These are phyloP conservation scores for Diatrype stigma DNA, from an alignment of 2,329 filamentous ascomycete species.

Conservation along the genomic window DNA sequence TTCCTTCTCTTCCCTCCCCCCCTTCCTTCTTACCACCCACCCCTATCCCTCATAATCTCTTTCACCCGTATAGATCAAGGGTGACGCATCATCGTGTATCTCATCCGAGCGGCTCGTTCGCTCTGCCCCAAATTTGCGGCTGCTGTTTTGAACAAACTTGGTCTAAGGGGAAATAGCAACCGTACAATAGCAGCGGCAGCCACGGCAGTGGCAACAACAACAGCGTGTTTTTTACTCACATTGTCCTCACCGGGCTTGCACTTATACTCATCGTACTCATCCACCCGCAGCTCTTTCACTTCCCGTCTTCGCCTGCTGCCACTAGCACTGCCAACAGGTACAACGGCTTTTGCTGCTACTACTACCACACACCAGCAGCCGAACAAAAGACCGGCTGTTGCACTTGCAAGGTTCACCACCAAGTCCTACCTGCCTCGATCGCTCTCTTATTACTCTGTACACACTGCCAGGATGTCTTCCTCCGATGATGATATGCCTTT, in stretches of 20 bases:
- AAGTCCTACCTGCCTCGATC: neutral
- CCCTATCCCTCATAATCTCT: conserved; percentile 12
- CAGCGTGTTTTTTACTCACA: neutral
- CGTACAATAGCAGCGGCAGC: neutral
- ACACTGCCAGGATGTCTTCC: conserved; percentile 43
- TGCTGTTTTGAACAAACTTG: conserved; percentile 2
- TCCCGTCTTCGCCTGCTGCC: neutral
- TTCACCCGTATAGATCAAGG: conserved; percentile 17
- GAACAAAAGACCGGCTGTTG: neutral
- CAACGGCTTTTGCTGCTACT: neutral
- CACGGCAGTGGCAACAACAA: neutral
- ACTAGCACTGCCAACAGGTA: neutral
- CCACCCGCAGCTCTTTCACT: neutral
- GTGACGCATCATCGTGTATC: conserved; percentile 26
- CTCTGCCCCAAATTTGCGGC: conserved; percentile 3
- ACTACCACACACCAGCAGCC: neutral
- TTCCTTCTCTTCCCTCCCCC: conserved; percentile 19
- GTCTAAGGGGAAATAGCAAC: neutral
- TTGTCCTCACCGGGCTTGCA: neutral
- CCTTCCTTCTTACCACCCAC: conserved; percentile 27
- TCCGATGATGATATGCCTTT: conserved; percentile 85
- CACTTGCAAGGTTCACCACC: conserved; percentile 3
- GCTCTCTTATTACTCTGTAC: conserved; percentile 6
- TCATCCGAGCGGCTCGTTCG: conserved; percentile 19
- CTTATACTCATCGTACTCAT: neutral